Evolutionary conservation across 306 rosid species (phyloP).

Genomic region (Medicago ruthenica): DNA sequence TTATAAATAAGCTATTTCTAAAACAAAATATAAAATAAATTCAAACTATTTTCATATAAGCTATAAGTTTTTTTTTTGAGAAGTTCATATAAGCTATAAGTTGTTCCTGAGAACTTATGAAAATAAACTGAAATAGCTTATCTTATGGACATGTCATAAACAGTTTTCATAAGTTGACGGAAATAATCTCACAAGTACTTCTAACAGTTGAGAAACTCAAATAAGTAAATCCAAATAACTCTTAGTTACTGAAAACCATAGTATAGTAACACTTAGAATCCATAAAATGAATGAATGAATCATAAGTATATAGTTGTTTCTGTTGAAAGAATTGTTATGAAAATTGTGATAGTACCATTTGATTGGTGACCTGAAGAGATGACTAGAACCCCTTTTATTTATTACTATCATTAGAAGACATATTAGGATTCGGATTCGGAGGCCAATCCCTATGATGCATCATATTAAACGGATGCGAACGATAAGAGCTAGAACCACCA

Average conservation of each 20-base stretch:
- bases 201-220: too few species aligned
- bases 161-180: background rate
- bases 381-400: constrained; percentile 29
- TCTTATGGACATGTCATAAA: background rate
- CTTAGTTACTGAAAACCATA: too few species aligned
- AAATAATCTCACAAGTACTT: background rate
- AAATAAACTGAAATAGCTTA: too few species aligned
- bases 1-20: background rate
- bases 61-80: too few species aligned
- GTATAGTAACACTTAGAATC: background rate
- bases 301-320: too few species aligned
- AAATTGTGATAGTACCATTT: background rate
- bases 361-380: constrained; percentile 31
- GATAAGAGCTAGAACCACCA: constrained; percentile 45
- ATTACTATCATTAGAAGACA: constrained; percentile 46
- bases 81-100: too few species aligned
- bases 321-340: too few species aligned
- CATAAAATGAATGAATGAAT: too few species aligned
- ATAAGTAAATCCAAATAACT: too few species aligned
- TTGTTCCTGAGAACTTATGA: background rate
- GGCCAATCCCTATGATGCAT: constrained; percentile 64
- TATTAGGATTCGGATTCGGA: constrained; percentile 28
- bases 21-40: too few species aligned
- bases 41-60: too few species aligned
- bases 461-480: constrained; percentile 55